Evolutionary conservation across 345 rosid genomes (phyloP), one percentile per base, ranked within the genome.

Genomic region (Draba incana): DNA sequence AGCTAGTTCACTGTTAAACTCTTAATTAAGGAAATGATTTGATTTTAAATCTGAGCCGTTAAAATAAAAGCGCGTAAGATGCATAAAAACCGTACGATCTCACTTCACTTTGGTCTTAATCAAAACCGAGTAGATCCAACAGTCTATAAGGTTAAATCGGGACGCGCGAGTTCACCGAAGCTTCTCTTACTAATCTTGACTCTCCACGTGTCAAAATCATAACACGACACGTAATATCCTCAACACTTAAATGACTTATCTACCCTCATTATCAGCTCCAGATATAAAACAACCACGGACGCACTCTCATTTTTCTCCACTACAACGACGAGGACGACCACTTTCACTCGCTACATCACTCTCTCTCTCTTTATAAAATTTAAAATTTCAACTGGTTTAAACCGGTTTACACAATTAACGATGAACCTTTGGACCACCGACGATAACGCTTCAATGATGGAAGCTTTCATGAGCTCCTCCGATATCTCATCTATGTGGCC

Each of bases 401-500:
- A 62, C 65, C 53, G 69, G 78, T 75, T 61, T 54, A 75, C 78
- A 71, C 71, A 88, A 33, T 62, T 78, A 28, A 48, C 89, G 56
- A 89, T 84, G 88, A 94, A 89, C 80, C 90, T 83, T 9, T 92
- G 98, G 98, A 78, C 85, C 12, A 75, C 84, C 28, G 98, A 95
- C 72, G 98, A 92, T 56, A 86, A 91, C 92, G 84, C 84, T 1
- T 85, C 97, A 3, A 92, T 95, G 65, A 95, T 92, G 98, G 99
- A 95, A 62, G 99, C 99, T 66, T 95, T 95, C 80, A 89, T 86
- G 86, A 78, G 83, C 79, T 75, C 79, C 16, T 83, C 93, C 59
- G 97, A 92, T 68, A 85, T 89, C 33, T 77, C 96, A 4, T 63
- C 82, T 38, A 60, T 87, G 4, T 95, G 99, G 98, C 85, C 83